phyloP scores from a whole-genome alignment of 805 yeast genomes.

The Scheffersomyces coipomensis region DNA sequence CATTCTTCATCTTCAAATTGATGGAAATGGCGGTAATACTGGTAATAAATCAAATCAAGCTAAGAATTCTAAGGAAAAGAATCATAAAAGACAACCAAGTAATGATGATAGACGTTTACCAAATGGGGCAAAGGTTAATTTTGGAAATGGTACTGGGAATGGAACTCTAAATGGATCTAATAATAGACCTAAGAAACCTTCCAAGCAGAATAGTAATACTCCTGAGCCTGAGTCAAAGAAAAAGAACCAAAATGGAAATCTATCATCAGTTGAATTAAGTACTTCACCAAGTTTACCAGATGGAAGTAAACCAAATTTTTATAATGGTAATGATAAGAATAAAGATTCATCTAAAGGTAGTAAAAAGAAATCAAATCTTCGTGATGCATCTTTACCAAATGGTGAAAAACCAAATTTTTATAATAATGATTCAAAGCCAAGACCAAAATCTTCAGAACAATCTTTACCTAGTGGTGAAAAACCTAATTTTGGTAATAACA shows the following conservation, averaged over 20 bases:
- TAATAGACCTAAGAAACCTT: constrained; percentile 5
- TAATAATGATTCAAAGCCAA: constrained; percentile 4
- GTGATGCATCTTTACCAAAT: constrained; percentile 20
- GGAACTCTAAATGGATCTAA: no score
- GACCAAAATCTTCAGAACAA: constrained; percentile 14
- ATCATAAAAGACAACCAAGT: no score
- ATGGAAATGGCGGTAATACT: no score
- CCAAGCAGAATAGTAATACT: constrained; percentile 1
- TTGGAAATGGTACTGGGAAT: constrained; percentile 21
- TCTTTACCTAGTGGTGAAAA: constrained; percentile 27
- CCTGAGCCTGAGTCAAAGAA: not conserved
- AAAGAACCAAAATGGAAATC: constrained; percentile 4
- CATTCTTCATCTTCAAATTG: constrained; percentile 20
- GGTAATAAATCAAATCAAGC: constrained; percentile 3
- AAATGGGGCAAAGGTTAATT: constrained; percentile 28
- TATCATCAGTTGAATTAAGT: constrained; percentile 3
- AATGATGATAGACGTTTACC: constrained; percentile 22
- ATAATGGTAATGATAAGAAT: constrained; percentile 9
- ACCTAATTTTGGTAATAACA: constrained; percentile 16
- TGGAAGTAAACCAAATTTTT: constrained; percentile 29
- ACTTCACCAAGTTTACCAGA: constrained; percentile 23
- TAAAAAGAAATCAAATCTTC: constrained; percentile 4
- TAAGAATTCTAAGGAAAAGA: constrained; percentile 1
- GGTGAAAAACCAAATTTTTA: constrained; percentile 26
- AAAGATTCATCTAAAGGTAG: constrained; percentile 4